phyloP scores from a whole-genome alignment of 257 asterid species.

The Coffea eugenioides region DNA sequence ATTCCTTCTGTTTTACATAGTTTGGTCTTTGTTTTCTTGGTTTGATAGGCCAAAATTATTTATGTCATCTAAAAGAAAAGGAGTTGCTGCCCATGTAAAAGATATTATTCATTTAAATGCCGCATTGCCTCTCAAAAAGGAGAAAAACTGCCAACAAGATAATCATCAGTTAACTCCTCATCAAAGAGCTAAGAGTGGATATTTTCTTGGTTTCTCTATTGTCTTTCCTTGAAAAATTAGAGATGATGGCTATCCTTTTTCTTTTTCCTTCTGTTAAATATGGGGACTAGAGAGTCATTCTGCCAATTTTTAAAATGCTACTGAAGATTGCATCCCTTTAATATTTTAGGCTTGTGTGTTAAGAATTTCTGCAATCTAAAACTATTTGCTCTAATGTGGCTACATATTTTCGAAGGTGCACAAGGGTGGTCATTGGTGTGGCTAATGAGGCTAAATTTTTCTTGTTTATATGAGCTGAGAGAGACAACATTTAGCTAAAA shows the following conservation, averaged over 20 bases:
- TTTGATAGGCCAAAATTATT: neutral
- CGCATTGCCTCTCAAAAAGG: neutral
- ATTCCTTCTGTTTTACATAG: neutral
- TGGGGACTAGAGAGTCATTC: neutral
- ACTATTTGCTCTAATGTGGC: neutral
- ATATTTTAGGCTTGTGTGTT: too few relatives aligned
- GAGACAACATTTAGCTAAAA: neutral
- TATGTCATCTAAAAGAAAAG: neutral
- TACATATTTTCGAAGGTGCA: neutral
- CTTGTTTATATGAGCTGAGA: neutral
- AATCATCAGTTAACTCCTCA: neutral
- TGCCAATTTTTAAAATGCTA: neutral
- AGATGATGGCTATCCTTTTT: neutral
- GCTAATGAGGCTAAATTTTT: neutral
- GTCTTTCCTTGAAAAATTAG: neutral
- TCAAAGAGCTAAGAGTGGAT: neutral
- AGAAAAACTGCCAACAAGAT: neutral
- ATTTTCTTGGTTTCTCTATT: neutral
- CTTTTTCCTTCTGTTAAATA: neutral
- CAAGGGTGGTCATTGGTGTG: neutral
- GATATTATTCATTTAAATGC: neutral
- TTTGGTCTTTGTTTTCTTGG: slow-evolving; percentile 4
- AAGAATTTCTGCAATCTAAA: neutral
- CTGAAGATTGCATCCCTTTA: neutral
- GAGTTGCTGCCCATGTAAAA: neutral